These are phyloP conservation scores for Leccinum disarticulatum DNA, from an alignment of 768 basidiomycete species.

Conservation along the genomic window DNA sequence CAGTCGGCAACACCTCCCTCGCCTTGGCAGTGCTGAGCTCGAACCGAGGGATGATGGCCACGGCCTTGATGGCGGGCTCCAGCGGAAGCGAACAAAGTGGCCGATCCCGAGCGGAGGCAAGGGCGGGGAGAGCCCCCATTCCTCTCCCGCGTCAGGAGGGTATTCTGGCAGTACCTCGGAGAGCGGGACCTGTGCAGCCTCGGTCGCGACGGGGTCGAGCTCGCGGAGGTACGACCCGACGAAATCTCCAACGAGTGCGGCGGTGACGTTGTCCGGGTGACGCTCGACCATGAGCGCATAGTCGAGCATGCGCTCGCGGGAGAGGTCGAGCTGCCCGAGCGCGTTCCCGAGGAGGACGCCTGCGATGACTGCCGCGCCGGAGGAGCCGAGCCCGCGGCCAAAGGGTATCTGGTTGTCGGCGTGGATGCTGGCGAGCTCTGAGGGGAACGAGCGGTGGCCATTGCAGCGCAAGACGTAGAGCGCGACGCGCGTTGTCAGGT, in stretches of 20 bases:
- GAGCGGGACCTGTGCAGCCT: conserved; percentile 87
- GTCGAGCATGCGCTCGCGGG: conserved; percentile 78
- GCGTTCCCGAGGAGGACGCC: conserved; percentile 88
- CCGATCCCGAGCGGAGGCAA: conserved; percentile 88
- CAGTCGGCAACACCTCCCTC: no score
- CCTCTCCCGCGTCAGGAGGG: conserved; percentile 86
- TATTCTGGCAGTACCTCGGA: conserved; percentile 97
- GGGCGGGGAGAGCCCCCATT: conserved; percentile 90
- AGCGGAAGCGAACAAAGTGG: conserved; percentile 88
- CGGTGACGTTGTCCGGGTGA: conserved; percentile 98
- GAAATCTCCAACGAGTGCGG: conserved; percentile 94
- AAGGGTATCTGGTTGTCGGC: conserved; percentile 95
- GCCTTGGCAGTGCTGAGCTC: no score
- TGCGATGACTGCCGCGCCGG: conserved; percentile 98
- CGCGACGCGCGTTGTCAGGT: conserved; percentile 94
- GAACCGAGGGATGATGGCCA: no score
- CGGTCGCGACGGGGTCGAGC: conserved; percentile 75
- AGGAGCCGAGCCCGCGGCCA: conserved; percentile 95
- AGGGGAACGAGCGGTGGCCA: conserved; percentile 69
- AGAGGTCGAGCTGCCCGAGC: conserved; percentile 72
- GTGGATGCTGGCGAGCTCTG: conserved; percentile 64
- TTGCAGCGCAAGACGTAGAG: conserved; percentile 97
- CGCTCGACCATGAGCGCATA: conserved; percentile 99
- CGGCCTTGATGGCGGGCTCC: no score
- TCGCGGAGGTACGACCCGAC: conserved; percentile 95